Conservation (phyloP, 2,329 filamentous ascomycete genomes). For the Botrytis hyacinthi region DNA sequence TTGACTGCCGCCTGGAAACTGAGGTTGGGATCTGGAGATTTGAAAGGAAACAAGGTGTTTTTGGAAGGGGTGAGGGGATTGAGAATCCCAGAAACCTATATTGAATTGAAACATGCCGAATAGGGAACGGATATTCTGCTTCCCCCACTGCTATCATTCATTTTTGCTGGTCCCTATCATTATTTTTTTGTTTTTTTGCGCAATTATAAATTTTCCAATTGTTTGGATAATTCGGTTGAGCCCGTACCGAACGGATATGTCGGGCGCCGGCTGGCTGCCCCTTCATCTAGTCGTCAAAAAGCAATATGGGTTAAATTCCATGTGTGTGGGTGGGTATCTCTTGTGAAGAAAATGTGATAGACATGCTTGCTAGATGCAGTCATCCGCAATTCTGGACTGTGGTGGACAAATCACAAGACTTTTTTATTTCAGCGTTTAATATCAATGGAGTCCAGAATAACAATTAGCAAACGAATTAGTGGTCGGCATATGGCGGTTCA, state of each 20-base stretch:
- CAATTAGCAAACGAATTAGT: slow-evolving; percentile 6
- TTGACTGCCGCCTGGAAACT: slow-evolving; percentile 8
- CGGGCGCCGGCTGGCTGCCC: slow-evolving; percentile 4
- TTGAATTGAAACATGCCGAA: background rate
- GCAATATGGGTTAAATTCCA: slow-evolving; percentile 8
- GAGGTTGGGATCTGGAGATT: background rate
- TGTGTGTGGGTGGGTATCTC: slow-evolving; percentile 11
- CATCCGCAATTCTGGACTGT: slow-evolving; percentile 18
- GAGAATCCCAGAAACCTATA: slow-evolving; percentile 3
- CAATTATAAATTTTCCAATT: background rate
- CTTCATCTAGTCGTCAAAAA: slow-evolving; percentile 7
- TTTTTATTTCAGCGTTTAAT: slow-evolving; percentile 14
- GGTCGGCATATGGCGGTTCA: slow-evolving; percentile 12
- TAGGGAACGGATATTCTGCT: background rate
- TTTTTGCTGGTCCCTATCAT: background rate
- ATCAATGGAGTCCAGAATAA: slow-evolving; percentile 1
- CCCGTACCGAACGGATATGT: slow-evolving; percentile 19
- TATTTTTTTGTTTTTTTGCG: background rate
- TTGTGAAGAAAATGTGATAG: slow-evolving; percentile 22
- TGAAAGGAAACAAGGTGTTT: background rate
- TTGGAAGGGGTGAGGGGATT: background rate
- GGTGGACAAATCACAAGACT: slow-evolving; percentile 21
- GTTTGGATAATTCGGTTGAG: slow-evolving; percentile 12
- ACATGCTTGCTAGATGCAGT: slow-evolving; percentile 21
- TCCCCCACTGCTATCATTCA: background rate